Evolutionary conservation across 2,329 filamentous ascomycete genomes (phyloP), one percentile per base, ranked within the genome.

Genomic region (Neoascochyta sp.): DNA sequence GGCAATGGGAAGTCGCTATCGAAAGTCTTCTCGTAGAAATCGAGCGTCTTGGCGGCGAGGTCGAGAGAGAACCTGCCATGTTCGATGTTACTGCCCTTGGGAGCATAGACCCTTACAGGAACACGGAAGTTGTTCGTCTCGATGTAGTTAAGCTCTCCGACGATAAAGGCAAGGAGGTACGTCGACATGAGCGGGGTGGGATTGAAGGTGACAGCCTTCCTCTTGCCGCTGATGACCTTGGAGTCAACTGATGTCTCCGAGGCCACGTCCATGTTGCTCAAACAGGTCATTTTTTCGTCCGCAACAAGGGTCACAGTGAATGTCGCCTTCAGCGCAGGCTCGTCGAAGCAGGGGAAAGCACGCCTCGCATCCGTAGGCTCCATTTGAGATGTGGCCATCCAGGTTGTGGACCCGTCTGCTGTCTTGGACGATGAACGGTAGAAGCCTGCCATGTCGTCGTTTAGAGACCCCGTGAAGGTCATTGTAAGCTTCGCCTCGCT

Each of bases 401-500:
- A 83, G 47, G 84, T 85, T 36, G 82, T 80, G 38, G 78, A 78
- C 21, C 90, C 90, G 54, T 92, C 80, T 27, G 77, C 67, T 39
- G 79, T 81, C 71, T 92, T 93, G 73, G 90, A 96, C 5, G 87
- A 93, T 2, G 88, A 95, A 36, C 90, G 80, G 68, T 96, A 96
- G 75, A 96, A 96, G 26, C 90, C 90, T 27, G 89, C 89, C 87
- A 96, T 94, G 67, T 92, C 90, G 62, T 94, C 86, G 64, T 94
- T 95, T 54, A 95, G 69, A 23, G 73, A 75, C 22, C 88, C 88
- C 7, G 77, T 81, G 65, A 93, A 95, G 47, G 76, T 81, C 52
- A 88, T 78, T 55, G 81, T 80, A 40, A 93, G 67, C 65, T 81
- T 80, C 12, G 84, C 86, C 70, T 88, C 89, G 54, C 76, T 74